Evolutionary conservation across 148 eudicot genomes (phyloP).

Genomic region (Fagopyrum tataricum): DNA sequence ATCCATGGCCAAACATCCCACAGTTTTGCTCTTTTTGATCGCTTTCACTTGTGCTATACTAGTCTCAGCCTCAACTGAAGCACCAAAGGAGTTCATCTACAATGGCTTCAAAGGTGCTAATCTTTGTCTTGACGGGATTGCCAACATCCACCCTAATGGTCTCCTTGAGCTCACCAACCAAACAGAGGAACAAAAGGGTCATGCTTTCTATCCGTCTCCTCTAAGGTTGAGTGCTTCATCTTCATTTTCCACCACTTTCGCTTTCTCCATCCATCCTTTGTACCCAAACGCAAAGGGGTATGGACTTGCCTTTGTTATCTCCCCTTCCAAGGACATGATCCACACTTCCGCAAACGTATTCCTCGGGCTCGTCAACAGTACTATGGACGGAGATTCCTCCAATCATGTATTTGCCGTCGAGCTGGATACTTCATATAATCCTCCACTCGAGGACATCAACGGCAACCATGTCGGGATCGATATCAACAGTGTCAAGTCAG

Average conservation of each 20-base stretch:
- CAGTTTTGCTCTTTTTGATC: neutral
- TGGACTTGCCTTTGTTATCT: constrained; percentile 6
- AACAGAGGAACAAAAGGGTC: constrained; percentile 7
- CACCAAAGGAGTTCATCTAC: constrained; percentile 10
- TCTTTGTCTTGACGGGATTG: constrained; percentile 2
- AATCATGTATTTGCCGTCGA: constrained; percentile 8
- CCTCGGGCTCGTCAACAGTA: constrained; percentile 1
- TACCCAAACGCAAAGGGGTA: neutral
- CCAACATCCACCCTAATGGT: constrained; percentile 10
- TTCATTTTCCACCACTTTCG: neutral
- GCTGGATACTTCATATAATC: constrained; percentile 5
- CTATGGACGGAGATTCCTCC: neutral
- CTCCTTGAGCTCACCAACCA: constrained; percentile 9
- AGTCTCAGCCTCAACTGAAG: neutral
- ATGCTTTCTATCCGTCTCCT: constrained; percentile 5
- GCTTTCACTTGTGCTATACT: neutral
- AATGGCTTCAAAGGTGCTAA: constrained; percentile 11
- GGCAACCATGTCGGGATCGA: constrained; percentile 10
- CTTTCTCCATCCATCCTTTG: constrained; percentile 6
- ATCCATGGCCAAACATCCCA: neutral
- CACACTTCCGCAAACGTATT: neutral
- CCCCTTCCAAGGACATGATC: neutral
- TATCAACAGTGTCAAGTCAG: neutral
- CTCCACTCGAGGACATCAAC: neutral
- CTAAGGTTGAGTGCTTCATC: neutral